A percentile compares a stretch with the other conserved stretches of the same genome.
phyloP scores from a whole-genome alignment of 192 early-diverging fungal genomes.

The Backusella westeae region DNA sequence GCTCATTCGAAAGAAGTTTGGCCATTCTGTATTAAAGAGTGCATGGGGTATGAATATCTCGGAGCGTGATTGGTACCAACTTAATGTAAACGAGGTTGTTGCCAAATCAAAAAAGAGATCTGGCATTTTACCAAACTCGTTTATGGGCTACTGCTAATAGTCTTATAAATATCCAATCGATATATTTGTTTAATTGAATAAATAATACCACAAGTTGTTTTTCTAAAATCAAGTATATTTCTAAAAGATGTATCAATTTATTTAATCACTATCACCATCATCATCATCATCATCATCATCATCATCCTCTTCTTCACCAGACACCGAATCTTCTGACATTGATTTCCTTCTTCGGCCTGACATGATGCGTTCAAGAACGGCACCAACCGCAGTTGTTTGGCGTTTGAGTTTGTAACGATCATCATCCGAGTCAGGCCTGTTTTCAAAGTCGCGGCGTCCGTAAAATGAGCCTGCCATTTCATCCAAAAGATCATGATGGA shows the following conservation, averaged over 20 bases:
- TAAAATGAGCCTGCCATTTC: conserved; percentile 26
- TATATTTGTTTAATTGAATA: too few species aligned
- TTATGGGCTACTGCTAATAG: neutral
- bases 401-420: neutral
- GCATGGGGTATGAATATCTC: conserved; percentile 33
- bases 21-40: conserved; percentile 29
- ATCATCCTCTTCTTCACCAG: conserved; percentile 14
- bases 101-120: neutral
- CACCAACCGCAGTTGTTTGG: conserved; percentile 10
- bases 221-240: too few species aligned
- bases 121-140: neutral
- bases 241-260: too few species aligned
- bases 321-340: neutral
- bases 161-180: too few species aligned
- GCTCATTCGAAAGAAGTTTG: conserved; percentile 20
- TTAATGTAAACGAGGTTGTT: neutral
- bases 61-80: conserved; percentile 31
- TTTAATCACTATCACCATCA: neutral
- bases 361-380: conserved; percentile 1
- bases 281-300: conserved; percentile 5
- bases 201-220: too few species aligned
- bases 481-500: neutral
- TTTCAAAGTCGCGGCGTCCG: conserved; percentile 41
- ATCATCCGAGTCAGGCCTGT: conserved; percentile 16
- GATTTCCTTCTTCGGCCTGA: neutral